Conservation (phyloP, 345 rosid species). For the Moricandia arvensis region DNA sequence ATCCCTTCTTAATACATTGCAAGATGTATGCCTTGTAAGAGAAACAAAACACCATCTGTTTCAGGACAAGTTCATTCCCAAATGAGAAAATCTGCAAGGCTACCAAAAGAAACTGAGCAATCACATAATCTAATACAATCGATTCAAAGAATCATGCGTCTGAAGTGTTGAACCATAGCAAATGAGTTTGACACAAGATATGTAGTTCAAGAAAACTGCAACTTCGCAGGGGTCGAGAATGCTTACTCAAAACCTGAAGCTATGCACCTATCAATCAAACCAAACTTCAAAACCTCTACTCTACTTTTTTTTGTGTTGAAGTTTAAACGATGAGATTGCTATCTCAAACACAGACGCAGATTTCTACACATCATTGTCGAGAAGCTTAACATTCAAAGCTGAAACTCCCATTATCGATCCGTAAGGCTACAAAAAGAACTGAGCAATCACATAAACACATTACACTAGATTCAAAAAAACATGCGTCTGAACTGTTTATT, state of each 20-base stretch:
- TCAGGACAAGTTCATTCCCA: background rate
- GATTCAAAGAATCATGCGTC: background rate
- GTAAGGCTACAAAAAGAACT: background rate
- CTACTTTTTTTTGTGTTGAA: background rate
- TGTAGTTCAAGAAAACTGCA: background rate
- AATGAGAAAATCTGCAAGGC: background rate
- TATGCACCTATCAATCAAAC: background rate
- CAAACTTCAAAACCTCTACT: background rate
- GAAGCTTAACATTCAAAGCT: background rate
- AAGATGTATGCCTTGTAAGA: background rate
- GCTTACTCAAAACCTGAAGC: background rate
- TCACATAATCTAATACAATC: background rate
- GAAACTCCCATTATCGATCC: conserved; percentile 6
- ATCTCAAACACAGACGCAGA: background rate
- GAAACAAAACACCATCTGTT: background rate
- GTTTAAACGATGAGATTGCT: background rate
- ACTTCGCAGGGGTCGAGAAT: background rate
- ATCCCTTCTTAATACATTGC: background rate
- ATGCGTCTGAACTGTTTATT: background rate
- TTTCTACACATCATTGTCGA: background rate
- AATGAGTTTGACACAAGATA: background rate
- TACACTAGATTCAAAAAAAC: background rate
- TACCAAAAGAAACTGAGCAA: background rate
- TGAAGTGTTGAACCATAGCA: background rate
- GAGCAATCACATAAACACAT: background rate